phyloP scores from a whole-genome alignment of 768 basidiomycete genomes.

The Russula vinacea region DNA sequence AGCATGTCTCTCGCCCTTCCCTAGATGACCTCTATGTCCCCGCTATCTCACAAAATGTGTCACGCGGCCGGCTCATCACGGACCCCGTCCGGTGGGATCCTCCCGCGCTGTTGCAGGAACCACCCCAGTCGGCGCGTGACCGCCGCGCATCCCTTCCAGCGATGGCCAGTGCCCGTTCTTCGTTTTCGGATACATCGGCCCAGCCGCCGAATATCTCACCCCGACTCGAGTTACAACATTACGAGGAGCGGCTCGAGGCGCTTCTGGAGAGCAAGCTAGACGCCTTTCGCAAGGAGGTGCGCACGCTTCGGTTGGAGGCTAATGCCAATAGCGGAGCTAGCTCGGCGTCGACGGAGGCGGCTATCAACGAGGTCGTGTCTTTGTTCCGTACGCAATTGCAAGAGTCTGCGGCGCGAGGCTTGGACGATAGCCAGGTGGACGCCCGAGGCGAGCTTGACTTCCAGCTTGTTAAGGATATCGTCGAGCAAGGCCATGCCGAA shows the following conservation, averaged over 20 bases:
- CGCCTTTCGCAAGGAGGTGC: conserved; percentile 45
- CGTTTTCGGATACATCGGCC: conserved; percentile 45
- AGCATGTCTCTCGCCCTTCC: conserved; percentile 63
- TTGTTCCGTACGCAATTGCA: conserved; percentile 67
- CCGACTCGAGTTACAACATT: conserved; percentile 54
- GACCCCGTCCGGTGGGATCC: conserved; percentile 49
- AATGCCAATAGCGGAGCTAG: conserved; percentile 34
- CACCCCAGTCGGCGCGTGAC: conserved; percentile 38
- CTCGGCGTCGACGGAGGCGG: conserved; percentile 50
- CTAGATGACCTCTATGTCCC: conserved; percentile 74
- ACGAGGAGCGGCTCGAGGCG: conserved; percentile 59
- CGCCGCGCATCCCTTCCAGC: conserved; percentile 42
- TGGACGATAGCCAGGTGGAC: conserved; percentile 64
- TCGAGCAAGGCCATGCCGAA: conserved; percentile 66
- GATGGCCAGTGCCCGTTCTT: conserved; percentile 46
- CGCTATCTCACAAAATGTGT: conserved; percentile 60
- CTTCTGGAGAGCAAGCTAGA: conserved; percentile 69
- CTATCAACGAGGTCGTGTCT: conserved; percentile 63
- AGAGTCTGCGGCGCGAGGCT: conserved; percentile 53
- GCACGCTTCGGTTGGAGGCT: conserved; percentile 28
- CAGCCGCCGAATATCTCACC: conserved; percentile 51
- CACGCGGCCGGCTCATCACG: conserved; percentile 53
- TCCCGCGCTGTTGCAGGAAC: conserved; percentile 38
- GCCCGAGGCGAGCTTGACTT: conserved; percentile 77
- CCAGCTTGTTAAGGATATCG: conserved; percentile 64